phyloP scores from a whole-genome alignment of 2,329 filamentous ascomycete genomes.

The Colletotrichum graminicola region DNA sequence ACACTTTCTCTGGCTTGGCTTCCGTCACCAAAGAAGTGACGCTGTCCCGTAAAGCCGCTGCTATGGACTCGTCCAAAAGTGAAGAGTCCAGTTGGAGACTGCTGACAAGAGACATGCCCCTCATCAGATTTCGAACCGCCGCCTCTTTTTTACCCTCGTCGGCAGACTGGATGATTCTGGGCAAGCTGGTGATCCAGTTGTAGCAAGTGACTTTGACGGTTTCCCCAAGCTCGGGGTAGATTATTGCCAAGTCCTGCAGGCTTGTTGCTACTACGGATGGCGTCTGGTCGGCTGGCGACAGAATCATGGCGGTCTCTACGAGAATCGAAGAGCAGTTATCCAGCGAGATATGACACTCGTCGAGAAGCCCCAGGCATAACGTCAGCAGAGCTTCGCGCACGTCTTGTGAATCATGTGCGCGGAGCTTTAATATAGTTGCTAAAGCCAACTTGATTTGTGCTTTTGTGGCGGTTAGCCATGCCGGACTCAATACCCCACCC shows the following conservation, averaged over 20 bases:
- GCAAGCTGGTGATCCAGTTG: slow-evolving; percentile 84
- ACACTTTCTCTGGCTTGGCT: slow-evolving; percentile 49
- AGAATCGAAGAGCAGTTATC: slow-evolving; percentile 77
- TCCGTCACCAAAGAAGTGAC: slow-evolving; percentile 62
- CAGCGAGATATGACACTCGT: slow-evolving; percentile 82
- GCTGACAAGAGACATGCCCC: slow-evolving; percentile 75
- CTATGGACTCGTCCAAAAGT: slow-evolving; percentile 75
- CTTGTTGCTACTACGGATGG: slow-evolving; percentile 58
- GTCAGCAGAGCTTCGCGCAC: slow-evolving; percentile 76
- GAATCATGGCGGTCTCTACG: slow-evolving; percentile 83
- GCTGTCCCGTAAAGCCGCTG: slow-evolving; percentile 79
- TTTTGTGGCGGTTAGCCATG: slow-evolving; percentile 85
- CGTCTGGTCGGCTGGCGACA: slow-evolving; percentile 66
- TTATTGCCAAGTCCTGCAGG: slow-evolving; percentile 71
- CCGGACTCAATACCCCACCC: slow-evolving; percentile 57
- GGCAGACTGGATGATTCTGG: slow-evolving; percentile 84
- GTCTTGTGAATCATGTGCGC: slow-evolving; percentile 75
- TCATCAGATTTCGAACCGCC: slow-evolving; percentile 81
- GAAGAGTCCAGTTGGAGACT: slow-evolving; percentile 73
- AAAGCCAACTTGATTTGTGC: slow-evolving; percentile 87
- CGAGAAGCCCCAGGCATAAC: slow-evolving; percentile 80
- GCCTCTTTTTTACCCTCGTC: slow-evolving; percentile 83
- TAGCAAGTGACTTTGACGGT: slow-evolving; percentile 78
- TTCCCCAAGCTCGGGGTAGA: slow-evolving; percentile 72
- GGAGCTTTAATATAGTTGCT: slow-evolving; percentile 80